phyloP scores from a whole-genome alignment of 345 rosid genomes.

The Clausena lansium region DNA sequence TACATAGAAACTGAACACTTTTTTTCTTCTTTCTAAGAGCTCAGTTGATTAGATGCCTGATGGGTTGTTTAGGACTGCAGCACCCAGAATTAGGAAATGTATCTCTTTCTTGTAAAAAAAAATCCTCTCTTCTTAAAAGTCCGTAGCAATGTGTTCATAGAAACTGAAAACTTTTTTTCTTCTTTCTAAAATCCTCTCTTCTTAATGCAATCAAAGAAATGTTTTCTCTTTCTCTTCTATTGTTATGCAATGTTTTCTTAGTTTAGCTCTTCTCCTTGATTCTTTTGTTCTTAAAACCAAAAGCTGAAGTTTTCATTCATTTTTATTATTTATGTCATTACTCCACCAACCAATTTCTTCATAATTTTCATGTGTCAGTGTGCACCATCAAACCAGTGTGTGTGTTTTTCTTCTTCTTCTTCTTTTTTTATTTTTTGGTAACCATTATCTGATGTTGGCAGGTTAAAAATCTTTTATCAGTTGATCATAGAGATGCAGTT shows the following conservation, averaged over 20 bases:
- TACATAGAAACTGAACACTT: too few species aligned
- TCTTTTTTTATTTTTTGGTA: neutral
- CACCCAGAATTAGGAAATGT: too few species aligned
- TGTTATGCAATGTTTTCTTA: neutral
- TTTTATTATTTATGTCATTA: neutral
- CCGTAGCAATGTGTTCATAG: too few species aligned
- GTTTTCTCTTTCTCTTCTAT: neutral
- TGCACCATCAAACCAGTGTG: neutral
- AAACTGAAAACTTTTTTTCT: too few species aligned
- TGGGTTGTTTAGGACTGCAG: too few species aligned
- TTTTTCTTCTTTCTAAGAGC: too few species aligned
- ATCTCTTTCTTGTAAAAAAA: too few species aligned
- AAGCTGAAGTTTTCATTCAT: neutral
- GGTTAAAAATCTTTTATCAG: constrained; percentile 86
- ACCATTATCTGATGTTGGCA: constrained; percentile 28
- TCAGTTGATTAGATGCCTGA: too few species aligned
- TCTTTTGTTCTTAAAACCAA: neutral
- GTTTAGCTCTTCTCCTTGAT: neutral
- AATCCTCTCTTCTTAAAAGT: too few species aligned
- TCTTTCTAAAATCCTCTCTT: too few species aligned
- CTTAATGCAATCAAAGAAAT: too few species aligned
- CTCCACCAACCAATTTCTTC: neutral
- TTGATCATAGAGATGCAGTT: constrained; percentile 68
- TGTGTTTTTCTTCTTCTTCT: neutral
- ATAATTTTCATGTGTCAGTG: neutral